Evolutionary conservation across 768 basidiomycete species (phyloP), one percentile per base, ranked within the genome.

Genomic region (Leccinellum albellum): DNA sequence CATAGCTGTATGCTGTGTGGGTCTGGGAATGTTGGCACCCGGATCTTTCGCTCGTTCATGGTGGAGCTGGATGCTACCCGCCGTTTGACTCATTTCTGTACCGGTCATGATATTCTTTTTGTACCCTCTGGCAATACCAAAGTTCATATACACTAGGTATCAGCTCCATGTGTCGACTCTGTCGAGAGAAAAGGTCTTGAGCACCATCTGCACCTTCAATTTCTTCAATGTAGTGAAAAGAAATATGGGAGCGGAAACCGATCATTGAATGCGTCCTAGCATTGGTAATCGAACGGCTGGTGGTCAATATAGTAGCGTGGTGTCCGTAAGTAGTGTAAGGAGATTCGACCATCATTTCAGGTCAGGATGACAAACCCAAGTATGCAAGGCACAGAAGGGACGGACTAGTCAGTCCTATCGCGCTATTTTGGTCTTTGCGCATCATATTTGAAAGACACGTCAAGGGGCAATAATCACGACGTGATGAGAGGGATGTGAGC

Each of bases 31-130:
- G 32, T 35, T 45, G 12, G 14, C 29, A 31, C 17, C 45, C 15
- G 32, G 45, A 48, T 47, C 29, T 51, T 23, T 37, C 0, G 7
- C n/a, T 45, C 26, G 10, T 33, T 13, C 24, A 7, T 21, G 26
- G 45, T 26, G 31, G n/a, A 52, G 6, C 26, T n/a, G n/a, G n/a
- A n/a, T n/a, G n/a, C n/a, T 51, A 37, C 8, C 15, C 35, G 50
- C 4, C 50, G 15, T 56, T n/a, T 20, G 17, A 31, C 42, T 51
- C 35, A 44, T 33, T 60, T 60, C 54, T 40, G 23, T 50, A 37
- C 17, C 40, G n/a, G 45, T 13, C 8, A 28, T 45, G 24, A 24
- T 44, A 23, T 17, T 29, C 20, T 23, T 37, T 17, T 51, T 52
- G 50, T 58, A 51, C 29, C 28, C 12, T 48, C 29, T 17, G 28